Evolutionary conservation across 352 stramenopile genomes (phyloP), one percentile per base, ranked within the genome.

Genomic region (Globisporangium nunn): DNA sequence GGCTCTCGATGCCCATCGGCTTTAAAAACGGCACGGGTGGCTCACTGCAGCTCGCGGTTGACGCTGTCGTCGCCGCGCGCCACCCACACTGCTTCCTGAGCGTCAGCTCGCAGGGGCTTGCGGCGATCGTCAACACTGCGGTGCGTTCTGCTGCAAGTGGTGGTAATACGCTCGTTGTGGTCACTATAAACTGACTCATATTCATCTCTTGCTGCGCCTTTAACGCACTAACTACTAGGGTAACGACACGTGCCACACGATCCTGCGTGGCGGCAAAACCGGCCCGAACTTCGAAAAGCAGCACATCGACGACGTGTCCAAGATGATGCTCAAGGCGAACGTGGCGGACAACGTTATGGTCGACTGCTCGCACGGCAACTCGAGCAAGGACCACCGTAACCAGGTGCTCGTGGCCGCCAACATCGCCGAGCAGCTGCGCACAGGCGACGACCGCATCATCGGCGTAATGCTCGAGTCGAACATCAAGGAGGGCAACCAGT

Each of bases 1-100:
- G 87, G 48, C 68, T 96, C 4, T 95, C 84, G 37, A 95, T 94
- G 84, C 85, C 87, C 12, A 88, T 96, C n/a, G 87, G 87, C 61
- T 96, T 96, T 70, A 96, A 96, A 72, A 96, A 96, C 65, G 87
- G 85, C 70, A 95, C 87, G 52, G 81, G 87, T 45, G 87, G 87
- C 50, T 85, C 85, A 29, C 63, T 96, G 68, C 81, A 96, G 65
- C 55, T 96, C 41, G 87, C 87, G 33, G 85, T 95, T 39, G 85
- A 96, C 49, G 85, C 87, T 1, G 81, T 92, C 18, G 79, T 91
- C 14, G 86, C 85, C 3, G 82, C 87, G 10, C 75, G 73, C 41
- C 86, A 93, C 71, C 77, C 83, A 57, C 87, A 96, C 72, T 91
- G 78, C 68, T 96, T 96, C 70, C 66, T 96, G 31, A 91, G 85